A percentile compares a stretch with the other conserved stretches of the same genome.
Conservation (phyloP, 78 protist genomes). For the Trichosphaerium sp. region DNA sequence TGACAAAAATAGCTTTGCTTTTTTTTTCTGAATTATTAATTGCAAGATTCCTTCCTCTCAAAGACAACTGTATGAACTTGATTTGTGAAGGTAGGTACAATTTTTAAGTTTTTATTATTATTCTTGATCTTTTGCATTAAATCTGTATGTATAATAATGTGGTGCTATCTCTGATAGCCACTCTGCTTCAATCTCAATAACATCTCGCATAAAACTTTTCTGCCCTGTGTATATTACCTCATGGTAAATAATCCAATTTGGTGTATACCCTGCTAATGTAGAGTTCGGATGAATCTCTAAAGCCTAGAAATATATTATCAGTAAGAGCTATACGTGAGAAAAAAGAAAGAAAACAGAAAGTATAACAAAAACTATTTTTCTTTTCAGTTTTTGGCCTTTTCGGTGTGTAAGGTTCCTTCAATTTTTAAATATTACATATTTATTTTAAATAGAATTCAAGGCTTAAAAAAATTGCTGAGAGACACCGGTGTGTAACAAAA, state of each 20-base stretch:
- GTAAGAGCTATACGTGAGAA: background rate
- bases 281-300: conserved; percentile 66
- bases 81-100: too few relatives aligned
- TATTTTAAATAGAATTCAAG: background rate
- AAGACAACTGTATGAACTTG: too few relatives aligned
- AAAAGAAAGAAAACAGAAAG: background rate
- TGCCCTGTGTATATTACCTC: conserved; percentile 17
- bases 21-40: too few relatives aligned
- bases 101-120: too few relatives aligned
- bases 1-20: too few relatives aligned
- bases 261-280: conserved; percentile 32
- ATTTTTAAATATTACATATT: background rate
- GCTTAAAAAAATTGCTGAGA: conserved; percentile 15
- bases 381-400: background rate
- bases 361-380: background rate
- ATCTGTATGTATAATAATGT: conserved; percentile 47
- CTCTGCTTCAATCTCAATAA: conserved; percentile 61
- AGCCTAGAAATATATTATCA: conserved; percentile 4
- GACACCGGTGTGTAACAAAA: conserved; percentile 7
- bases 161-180: conserved; percentile 77
- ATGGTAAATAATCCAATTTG: conserved; percentile 58
- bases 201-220: conserved; percentile 69
- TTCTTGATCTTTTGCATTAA: too few relatives aligned
- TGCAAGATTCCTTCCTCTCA: too few relatives aligned
- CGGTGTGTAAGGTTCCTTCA: too few relatives aligned